Evolutionary conservation across 164 flowering plant genomes (phyloP).

Genomic region (Umbilicus rupestris): DNA sequence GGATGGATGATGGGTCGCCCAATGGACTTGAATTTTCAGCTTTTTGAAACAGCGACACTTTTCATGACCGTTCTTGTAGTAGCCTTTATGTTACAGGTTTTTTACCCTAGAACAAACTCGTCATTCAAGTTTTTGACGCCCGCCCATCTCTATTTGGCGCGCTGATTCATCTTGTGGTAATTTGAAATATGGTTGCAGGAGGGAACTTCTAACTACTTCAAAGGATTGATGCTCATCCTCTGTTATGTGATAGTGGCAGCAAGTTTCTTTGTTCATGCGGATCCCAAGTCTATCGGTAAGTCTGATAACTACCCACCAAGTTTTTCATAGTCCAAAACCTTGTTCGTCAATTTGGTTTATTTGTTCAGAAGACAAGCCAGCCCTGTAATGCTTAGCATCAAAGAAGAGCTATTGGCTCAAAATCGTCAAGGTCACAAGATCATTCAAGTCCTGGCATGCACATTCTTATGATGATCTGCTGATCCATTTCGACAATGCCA

Average conservation of each 20-base stretch:
- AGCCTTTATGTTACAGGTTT: slow-evolving; percentile 47
- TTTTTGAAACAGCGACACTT: slow-evolving; percentile 51
- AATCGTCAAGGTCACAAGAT: not conserved
- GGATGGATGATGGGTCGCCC: slow-evolving; percentile 36
- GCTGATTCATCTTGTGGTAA: not conserved
- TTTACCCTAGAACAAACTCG: too few relatives aligned
- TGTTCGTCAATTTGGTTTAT: not conserved
- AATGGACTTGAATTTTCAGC: slow-evolving; percentile 51
- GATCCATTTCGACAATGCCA: too few relatives aligned
- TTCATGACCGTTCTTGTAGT: slow-evolving; percentile 43
- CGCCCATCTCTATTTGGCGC: not conserved
- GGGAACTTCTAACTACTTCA: slow-evolving; percentile 38
- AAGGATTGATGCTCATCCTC: slow-evolving; percentile 67
- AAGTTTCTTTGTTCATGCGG: slow-evolving; percentile 62
- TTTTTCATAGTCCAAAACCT: too few relatives aligned
- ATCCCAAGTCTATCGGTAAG: slow-evolving; percentile 42
- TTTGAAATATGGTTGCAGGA: not conserved
- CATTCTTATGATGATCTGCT: too few relatives aligned
- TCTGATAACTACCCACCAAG: not conserved
- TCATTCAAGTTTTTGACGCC: not conserved
- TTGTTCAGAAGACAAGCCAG: not conserved
- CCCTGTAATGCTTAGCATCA: not conserved
- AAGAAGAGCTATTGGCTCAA: not conserved
- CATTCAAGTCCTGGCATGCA: too few relatives aligned
- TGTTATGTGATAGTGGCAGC: slow-evolving; percentile 71